phyloP scores from a whole-genome alignment of 768 basidiomycete genomes.

The Boletellus emodensis region DNA sequence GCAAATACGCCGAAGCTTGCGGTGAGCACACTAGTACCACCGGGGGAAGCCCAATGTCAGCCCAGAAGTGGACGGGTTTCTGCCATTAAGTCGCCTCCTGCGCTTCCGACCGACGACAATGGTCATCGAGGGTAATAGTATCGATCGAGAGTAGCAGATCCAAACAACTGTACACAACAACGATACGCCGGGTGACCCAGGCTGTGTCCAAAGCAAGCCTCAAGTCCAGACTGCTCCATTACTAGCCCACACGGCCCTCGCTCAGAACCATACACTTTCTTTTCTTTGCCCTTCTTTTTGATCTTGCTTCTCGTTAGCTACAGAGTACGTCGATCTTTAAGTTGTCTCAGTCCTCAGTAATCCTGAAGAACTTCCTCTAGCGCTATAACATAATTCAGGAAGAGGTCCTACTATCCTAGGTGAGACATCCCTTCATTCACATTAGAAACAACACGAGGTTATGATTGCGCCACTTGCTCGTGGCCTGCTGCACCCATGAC shows the following conservation, averaged over 20 bases:
- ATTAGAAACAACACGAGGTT: not conserved
- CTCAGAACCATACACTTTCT: not conserved
- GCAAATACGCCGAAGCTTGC: too few species aligned
- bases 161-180: too few species aligned
- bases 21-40: too few species aligned
- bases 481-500: not conserved
- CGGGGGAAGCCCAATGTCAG: too few species aligned
- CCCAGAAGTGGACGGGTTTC: too few species aligned
- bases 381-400: not conserved
- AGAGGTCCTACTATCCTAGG: conserved; percentile 5
- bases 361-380: not conserved
- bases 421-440: conserved; percentile 6
- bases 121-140: too few species aligned
- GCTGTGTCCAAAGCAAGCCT: too few species aligned
- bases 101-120: too few species aligned
- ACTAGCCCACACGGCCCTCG: not conserved
- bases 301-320: not conserved
- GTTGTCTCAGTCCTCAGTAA: not conserved
- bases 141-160: too few species aligned
- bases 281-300: not conserved
- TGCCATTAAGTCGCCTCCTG: too few species aligned
- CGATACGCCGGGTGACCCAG: too few species aligned
- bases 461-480: not conserved
- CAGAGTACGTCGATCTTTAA: conserved; percentile 1
- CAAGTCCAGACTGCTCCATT: too few species aligned